phyloP scores from a whole-genome alignment of 2,329 filamentous ascomycete genomes.

The Trichoderma guizhouense region DNA sequence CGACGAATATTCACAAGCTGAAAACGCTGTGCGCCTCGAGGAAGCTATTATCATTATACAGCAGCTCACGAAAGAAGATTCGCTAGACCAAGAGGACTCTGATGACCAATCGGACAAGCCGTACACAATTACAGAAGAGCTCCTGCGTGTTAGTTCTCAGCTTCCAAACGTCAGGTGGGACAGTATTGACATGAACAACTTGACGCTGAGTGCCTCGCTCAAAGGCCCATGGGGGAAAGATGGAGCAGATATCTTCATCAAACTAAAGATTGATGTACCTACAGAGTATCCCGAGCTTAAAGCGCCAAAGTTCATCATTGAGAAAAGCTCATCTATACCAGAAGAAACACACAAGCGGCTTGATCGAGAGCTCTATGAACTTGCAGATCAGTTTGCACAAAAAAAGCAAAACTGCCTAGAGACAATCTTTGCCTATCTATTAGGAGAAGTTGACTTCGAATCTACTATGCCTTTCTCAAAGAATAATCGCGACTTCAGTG shows the following conservation, averaged over 20 bases:
- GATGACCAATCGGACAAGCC: constrained; percentile 58
- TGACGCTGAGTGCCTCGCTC: constrained; percentile 56
- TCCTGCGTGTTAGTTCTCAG: constrained; percentile 58
- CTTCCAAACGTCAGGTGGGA: constrained; percentile 64
- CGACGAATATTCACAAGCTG: not conserved
- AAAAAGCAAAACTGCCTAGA: constrained; percentile 61
- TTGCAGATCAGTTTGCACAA: constrained; percentile 53
- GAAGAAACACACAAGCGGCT: constrained; percentile 51
- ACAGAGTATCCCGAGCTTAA: constrained; percentile 55
- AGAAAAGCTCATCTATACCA: constrained; percentile 61
- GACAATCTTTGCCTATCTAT: constrained; percentile 59
- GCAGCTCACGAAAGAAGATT: not conserved
- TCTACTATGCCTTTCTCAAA: constrained; percentile 60
- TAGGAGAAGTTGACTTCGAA: constrained; percentile 61
- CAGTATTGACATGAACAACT: constrained; percentile 59
- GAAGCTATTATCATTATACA: not conserved
- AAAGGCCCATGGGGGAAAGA: constrained; percentile 62
- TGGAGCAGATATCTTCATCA: constrained; percentile 57
- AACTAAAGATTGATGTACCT: constrained; percentile 59
- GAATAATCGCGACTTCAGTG: constrained; percentile 60
- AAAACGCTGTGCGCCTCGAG: not conserved
- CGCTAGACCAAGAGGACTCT: constrained; percentile 17
- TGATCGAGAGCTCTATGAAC: constrained; percentile 53
- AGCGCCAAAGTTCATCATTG: constrained; percentile 57
- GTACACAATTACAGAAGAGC: constrained; percentile 62